phyloP scores from a whole-genome alignment of 1,284 basidiomycete genomes.

The Ustilago xerochloae region DNA sequence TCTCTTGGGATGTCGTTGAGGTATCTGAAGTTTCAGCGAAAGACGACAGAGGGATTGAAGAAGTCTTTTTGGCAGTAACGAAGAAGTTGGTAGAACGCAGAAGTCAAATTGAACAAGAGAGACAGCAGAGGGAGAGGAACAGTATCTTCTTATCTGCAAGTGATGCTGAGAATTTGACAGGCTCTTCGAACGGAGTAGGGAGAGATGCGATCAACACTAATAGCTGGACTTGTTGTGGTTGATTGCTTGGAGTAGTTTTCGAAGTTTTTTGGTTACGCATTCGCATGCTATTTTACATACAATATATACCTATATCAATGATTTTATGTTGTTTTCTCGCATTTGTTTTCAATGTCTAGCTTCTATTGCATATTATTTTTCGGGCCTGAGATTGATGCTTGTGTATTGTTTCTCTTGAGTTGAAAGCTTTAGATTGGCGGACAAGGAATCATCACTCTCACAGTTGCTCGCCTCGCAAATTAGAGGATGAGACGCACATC shows the following conservation, averaged over 20 bases:
- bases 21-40: constrained; percentile 58
- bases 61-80: constrained; percentile 55
- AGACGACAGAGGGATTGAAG: constrained; percentile 47
- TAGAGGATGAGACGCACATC: too few relatives aligned
- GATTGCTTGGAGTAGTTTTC: background rate
- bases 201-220: constrained; percentile 7
- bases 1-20: constrained; percentile 45
- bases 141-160: constrained; percentile 30
- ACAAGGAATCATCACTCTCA: too few relatives aligned
- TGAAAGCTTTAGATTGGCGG: too few relatives aligned
- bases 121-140: constrained; percentile 25
- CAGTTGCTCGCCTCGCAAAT: too few relatives aligned
- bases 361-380: too few relatives aligned
- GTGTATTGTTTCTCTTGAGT: too few relatives aligned
- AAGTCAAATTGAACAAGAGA: constrained; percentile 43
- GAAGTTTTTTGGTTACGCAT: background rate
- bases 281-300: background rate
- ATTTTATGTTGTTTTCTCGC: background rate
- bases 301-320: background rate
- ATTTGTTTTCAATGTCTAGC: background rate
- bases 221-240: constrained; percentile 45
- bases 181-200: background rate
- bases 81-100: constrained; percentile 51
- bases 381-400: too few relatives aligned
- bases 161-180: constrained; percentile 1